These are phyloP conservation scores for Ascochyta koolunga DNA, from an alignment of 2,329 filamentous ascomycete species.

Conservation along the genomic window DNA sequence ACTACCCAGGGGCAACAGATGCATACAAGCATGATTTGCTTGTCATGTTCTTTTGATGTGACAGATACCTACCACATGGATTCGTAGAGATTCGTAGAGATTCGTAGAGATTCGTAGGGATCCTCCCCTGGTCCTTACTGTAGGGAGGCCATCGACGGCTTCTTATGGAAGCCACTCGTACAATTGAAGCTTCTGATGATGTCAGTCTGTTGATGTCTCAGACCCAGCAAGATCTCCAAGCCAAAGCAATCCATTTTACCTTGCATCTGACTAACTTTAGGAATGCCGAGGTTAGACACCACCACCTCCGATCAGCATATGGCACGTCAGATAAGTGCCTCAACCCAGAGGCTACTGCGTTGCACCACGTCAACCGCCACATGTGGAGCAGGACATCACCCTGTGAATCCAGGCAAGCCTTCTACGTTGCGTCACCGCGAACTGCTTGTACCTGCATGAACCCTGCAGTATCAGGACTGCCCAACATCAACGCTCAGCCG, in stretches of 20 bases:
- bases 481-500: neutral
- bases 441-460: conserved; percentile 6
- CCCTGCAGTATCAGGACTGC: neutral
- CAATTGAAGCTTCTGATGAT: too few species aligned
- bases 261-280: neutral
- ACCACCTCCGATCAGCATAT: neutral
- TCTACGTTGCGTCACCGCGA: neutral
- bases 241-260: too few species aligned
- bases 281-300: neutral
- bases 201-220: too few species aligned
- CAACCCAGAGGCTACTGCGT: neutral
- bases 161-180: too few species aligned
- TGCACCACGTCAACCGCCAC: neutral
- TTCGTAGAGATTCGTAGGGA: too few species aligned
- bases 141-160: too few species aligned
- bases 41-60: neutral
- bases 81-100: too few species aligned
- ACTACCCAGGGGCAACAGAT: neutral
- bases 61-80: neutral
- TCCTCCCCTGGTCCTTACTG: too few species aligned
- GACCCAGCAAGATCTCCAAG: too few species aligned
- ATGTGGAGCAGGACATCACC: neutral
- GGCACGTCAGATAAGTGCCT: neutral
- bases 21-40: neutral
- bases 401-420: conserved; percentile 4